These are phyloP conservation scores for Furcasterigmium furcatum DNA, from an alignment of 2,329 filamentous ascomycete genomes.

Conservation along the genomic window DNA sequence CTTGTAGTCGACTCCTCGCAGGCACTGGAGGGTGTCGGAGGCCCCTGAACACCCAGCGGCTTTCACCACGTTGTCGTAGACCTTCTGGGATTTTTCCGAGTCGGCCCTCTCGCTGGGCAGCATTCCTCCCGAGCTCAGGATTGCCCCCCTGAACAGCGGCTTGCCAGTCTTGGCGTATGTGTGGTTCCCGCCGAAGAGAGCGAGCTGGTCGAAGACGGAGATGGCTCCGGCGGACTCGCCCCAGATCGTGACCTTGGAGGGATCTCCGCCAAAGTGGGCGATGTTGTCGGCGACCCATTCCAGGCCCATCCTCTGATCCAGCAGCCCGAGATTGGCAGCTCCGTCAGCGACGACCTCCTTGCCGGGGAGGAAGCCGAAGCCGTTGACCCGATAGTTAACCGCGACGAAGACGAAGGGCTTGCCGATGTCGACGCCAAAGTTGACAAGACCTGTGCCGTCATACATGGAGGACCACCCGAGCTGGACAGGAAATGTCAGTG, in stretches of 20 bases:
- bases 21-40: slow-evolving; percentile 47
- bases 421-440: slow-evolving; percentile 31
- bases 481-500: slow-evolving; percentile 21
- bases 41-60: slow-evolving; percentile 50
- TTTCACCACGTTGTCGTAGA: slow-evolving; percentile 49
- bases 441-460: slow-evolving; percentile 29
- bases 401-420: slow-evolving; percentile 61
- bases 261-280: slow-evolving; percentile 62
- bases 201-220: slow-evolving; percentile 61
- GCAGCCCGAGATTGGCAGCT: slow-evolving; percentile 54
- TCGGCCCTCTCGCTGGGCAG: slow-evolving; percentile 50
- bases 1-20: slow-evolving; percentile 49
- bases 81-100: slow-evolving; percentile 49
- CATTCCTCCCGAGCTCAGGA: slow-evolving; percentile 59
- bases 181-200: slow-evolving; percentile 57
- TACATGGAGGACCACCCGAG: too few species aligned
- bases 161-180: slow-evolving; percentile 63
- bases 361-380: slow-evolving; percentile 59
- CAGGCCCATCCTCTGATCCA: slow-evolving; percentile 58
- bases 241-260: slow-evolving; percentile 62
- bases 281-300: slow-evolving; percentile 66
- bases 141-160: slow-evolving; percentile 59
- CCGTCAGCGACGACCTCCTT: slow-evolving; percentile 53
- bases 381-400: slow-evolving; percentile 62
- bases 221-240: slow-evolving; percentile 59